Evolutionary conservation across 805 yeast species (phyloP).

Genomic region (Ogataea nitratoaversa): DNA sequence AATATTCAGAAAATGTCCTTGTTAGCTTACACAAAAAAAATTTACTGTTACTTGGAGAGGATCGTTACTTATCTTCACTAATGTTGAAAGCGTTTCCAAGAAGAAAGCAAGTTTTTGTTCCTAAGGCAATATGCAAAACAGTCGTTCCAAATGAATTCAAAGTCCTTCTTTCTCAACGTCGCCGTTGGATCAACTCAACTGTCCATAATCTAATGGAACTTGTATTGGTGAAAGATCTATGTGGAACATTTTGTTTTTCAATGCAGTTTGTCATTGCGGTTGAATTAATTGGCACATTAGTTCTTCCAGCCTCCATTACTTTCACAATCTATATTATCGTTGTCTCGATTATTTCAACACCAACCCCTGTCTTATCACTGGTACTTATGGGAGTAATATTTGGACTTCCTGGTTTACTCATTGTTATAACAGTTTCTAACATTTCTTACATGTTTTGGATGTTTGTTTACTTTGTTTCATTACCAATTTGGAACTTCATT

Average conservation of each 20-base stretch:
- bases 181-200: conserved; percentile 96
- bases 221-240: conserved; percentile 75
- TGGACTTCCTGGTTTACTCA: conserved; percentile 81
- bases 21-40: conserved; percentile 85
- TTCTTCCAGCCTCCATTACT: conserved; percentile 81
- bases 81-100: conserved; percentile 88
- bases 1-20: conserved; percentile 82
- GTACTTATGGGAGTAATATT: conserved; percentile 71
- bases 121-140: conserved; percentile 91
- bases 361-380: conserved; percentile 76
- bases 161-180: conserved; percentile 83
- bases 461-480: conserved; percentile 68
- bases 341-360: conserved; percentile 62
- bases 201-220: conserved; percentile 89
- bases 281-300: conserved; percentile 83
- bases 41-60: conserved; percentile 82
- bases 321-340: conserved; percentile 79
- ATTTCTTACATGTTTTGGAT: conserved; percentile 74
- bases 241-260: conserved; percentile 92
- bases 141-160: conserved; percentile 79
- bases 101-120: conserved; percentile 79
- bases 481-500: conserved; percentile 93
- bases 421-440: conserved; percentile 76
- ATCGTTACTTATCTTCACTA: conserved; percentile 76
- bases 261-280: conserved; percentile 88